Percentiles rank a stretch among this genome's conserved stretches.
Evolutionary conservation across 129 eudicot species (phyloP).

Genomic region (Escallonia herrerae): DNA sequence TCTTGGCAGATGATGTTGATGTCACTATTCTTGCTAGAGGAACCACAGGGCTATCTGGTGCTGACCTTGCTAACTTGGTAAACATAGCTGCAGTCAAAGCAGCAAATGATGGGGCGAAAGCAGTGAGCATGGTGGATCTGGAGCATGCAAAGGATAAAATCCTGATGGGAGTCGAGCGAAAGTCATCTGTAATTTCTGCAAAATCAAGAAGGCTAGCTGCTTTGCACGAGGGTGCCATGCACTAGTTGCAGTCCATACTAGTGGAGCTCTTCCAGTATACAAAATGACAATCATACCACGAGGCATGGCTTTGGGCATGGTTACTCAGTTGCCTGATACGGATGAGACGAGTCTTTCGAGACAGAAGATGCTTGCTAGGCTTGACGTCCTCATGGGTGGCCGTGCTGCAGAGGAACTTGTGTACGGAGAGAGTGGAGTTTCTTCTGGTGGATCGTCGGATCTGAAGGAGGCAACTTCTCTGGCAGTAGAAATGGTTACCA

Average conservation of each 20-base stretch:
- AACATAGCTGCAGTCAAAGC: constrained; percentile 90
- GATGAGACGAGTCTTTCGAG: constrained; percentile 69
- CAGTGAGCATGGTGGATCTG: constrained; percentile 64
- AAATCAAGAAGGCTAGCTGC: constrained; percentile 66
- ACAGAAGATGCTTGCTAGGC: constrained; percentile 84
- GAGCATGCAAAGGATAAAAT: constrained; percentile 82
- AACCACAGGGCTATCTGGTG: constrained; percentile 89
- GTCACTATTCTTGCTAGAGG: constrained; percentile 72
- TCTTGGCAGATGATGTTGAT: constrained; percentile 76
- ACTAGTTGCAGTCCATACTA: constrained; percentile 77
- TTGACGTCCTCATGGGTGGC: constrained; percentile 84
- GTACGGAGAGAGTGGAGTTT: constrained; percentile 73
- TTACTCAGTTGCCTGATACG: constrained; percentile 66
- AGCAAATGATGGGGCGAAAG: constrained; percentile 83
- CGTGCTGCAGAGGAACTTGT: constrained; percentile 86
- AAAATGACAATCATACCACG: constrained; percentile 89
- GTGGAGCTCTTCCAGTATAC: constrained; percentile 83
- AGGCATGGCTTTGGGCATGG: constrained; percentile 89
- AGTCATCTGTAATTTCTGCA: constrained; percentile 75
- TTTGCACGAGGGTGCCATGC: constrained; percentile 89
- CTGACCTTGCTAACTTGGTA: constrained; percentile 85
- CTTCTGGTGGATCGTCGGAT: constrained; percentile 75
- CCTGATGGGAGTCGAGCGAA: constrained; percentile 86
- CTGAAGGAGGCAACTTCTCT: constrained; percentile 63
- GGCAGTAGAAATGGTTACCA: constrained; percentile 80